A percentile compares a stretch with the other conserved stretches of the same genome.
Conservation (phyloP, 768 basidiomycete genomes). For the Phlegmacium glaucopus region DNA sequence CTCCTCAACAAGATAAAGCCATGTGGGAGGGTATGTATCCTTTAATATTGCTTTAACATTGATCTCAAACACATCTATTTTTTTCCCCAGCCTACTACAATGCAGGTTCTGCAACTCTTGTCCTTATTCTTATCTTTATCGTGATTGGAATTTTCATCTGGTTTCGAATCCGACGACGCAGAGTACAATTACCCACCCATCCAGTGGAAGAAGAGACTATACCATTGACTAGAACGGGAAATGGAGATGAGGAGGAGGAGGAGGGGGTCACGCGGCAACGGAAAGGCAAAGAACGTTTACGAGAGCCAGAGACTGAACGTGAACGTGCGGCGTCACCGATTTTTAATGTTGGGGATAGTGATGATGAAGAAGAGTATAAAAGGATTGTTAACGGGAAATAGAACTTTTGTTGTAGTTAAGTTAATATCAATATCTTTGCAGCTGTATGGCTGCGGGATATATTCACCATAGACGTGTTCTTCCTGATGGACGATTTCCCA, state of each 20-base stretch:
- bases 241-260: slow-evolving; percentile 35
- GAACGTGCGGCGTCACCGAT: slow-evolving; percentile 33
- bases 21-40: slow-evolving; percentile 80
- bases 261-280: slow-evolving; percentile 23
- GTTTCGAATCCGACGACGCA: slow-evolving; percentile 59
- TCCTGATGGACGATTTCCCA: no score
- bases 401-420: slow-evolving; percentile 3
- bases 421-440: not conserved
- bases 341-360: slow-evolving; percentile 58
- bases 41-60: not conserved
- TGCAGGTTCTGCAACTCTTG: slow-evolving; percentile 82
- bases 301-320: slow-evolving; percentile 17
- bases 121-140: slow-evolving; percentile 69
- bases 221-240: slow-evolving; percentile 50
- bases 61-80: slow-evolving; percentile 2
- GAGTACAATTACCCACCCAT: slow-evolving; percentile 37
- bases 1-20: slow-evolving; percentile 75
- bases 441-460: no score
- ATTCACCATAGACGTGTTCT: no score
- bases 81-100: slow-evolving; percentile 81
- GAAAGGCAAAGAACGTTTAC: slow-evolving; percentile 50
- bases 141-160: slow-evolving; percentile 76
- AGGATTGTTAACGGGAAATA: slow-evolving; percentile 7
- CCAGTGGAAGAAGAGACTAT: slow-evolving; percentile 60
- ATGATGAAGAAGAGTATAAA: slow-evolving; percentile 39